phyloP scores from a whole-genome alignment of 2,329 filamentous ascomycete genomes.

The Diaporthe helianthi region DNA sequence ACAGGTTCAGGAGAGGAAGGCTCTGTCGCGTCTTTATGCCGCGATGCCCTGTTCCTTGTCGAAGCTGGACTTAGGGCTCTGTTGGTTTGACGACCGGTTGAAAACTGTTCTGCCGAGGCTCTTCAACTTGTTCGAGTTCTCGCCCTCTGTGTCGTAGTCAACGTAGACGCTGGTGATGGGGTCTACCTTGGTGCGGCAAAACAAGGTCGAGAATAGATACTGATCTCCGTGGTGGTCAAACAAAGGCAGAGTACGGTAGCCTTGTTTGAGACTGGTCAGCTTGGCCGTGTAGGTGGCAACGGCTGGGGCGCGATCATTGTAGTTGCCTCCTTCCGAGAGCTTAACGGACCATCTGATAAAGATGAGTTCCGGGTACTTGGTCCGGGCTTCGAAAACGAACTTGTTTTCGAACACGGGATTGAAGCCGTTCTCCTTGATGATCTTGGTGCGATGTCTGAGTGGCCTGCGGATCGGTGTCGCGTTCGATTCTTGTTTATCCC shows the following conservation, averaged over 20 bases:
- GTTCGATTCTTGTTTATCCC: conserved; percentile 77
- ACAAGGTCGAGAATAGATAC: conserved; percentile 92
- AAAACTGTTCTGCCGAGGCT: conserved; percentile 65
- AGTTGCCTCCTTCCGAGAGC: conserved; percentile 79
- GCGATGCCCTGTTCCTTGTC: conserved; percentile 41
- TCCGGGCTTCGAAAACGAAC: conserved; percentile 82
- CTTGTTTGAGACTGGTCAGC: conserved; percentile 85
- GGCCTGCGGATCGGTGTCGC: conserved; percentile 59
- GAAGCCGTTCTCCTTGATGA: conserved; percentile 89
- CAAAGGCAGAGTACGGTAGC: conserved; percentile 90
- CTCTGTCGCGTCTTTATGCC: conserved; percentile 7
- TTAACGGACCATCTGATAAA: conserved; percentile 94
- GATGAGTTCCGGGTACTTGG: conserved; percentile 92
- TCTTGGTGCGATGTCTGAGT: conserved; percentile 78
- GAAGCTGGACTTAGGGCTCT: conserved; percentile 58
- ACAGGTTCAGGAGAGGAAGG: not conserved
- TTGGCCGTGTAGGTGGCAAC: conserved; percentile 94
- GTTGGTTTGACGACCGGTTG: conserved; percentile 54
- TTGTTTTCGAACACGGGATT: conserved; percentile 86
- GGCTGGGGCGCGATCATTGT: conserved; percentile 67
- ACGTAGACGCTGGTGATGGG: conserved; percentile 64
- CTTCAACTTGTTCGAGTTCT: conserved; percentile 61
- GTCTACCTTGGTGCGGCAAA: conserved; percentile 81
- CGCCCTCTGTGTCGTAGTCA: conserved; percentile 51
- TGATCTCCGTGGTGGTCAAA: conserved; percentile 89